A percentile compares a stretch with the other conserved stretches of the same genome.
These are phyloP conservation scores for Hypoxylon sp. DNA, from an alignment of 2,329 filamentous ascomycete species.

Conservation along the genomic window DNA sequence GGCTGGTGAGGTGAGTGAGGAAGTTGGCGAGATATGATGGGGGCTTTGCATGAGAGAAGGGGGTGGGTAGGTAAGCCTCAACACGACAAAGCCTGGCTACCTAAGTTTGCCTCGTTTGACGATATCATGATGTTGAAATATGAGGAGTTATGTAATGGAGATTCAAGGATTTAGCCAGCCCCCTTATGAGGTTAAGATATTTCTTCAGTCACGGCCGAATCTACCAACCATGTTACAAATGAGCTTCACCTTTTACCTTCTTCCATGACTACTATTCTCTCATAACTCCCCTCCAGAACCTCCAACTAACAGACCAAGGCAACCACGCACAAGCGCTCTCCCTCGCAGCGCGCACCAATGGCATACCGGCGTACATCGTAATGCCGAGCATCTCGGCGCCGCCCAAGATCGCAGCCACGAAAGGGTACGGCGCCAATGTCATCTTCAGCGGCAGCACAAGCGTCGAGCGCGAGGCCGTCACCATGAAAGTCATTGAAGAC, in stretches of 20 bases:
- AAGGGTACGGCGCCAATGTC: slow-evolving; percentile 81
- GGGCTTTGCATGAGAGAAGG: background rate
- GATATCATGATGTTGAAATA: no score
- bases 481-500: slow-evolving; percentile 75
- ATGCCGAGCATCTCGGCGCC: slow-evolving; percentile 90
- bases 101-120: background rate
- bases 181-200: background rate
- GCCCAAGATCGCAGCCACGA: slow-evolving; percentile 89
- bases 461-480: slow-evolving; percentile 84
- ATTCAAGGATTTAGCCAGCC: background rate
- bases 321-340: slow-evolving; percentile 96
- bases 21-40: background rate
- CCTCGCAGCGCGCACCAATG: slow-evolving; percentile 81
- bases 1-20: background rate
- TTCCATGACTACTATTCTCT: background rate
- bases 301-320: slow-evolving; percentile 65
- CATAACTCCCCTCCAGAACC: background rate
- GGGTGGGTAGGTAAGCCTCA: background rate
- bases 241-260: background rate
- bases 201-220: no score
- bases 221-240: background rate
- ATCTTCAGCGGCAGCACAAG: slow-evolving; percentile 87
- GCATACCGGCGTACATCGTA: slow-evolving; percentile 86
- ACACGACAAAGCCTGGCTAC: background rate
- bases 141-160: background rate